Conservation (phyloP, 306 rosid genomes). For the Vachellia pachyceras region DNA sequence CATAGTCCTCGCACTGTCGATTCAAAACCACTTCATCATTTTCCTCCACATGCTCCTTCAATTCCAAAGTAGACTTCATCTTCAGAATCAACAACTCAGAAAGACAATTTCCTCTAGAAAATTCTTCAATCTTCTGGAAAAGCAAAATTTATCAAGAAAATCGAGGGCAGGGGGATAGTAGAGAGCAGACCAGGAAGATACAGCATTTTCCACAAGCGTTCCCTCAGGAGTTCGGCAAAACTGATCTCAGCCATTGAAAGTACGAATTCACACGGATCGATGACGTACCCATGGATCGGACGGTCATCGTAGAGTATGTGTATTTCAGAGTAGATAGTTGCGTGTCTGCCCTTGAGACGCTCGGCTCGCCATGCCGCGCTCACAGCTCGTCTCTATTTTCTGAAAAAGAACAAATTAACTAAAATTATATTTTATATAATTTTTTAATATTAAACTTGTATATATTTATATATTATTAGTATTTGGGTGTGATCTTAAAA, state of each 20-base stretch:
- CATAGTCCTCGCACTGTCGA: constrained; percentile 47
- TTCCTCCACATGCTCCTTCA: constrained; percentile 56
- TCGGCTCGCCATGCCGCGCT: constrained; percentile 42
- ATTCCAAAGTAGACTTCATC: constrained; percentile 68
- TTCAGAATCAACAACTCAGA: constrained; percentile 27
- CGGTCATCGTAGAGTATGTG: constrained; percentile 46
- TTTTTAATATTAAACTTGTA: no score
- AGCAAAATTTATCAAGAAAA: constrained; percentile 34
- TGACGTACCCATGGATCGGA: constrained; percentile 65
- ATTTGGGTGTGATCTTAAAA: no score
- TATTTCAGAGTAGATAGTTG: constrained; percentile 37
- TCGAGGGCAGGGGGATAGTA: constrained; percentile 29
- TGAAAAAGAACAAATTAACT: no score
- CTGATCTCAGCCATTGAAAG: constrained; percentile 65
- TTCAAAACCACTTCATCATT: constrained; percentile 43
- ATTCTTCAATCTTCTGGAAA: not conserved
- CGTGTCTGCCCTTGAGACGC: constrained; percentile 50
- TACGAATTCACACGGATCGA: constrained; percentile 52
- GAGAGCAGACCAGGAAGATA: constrained; percentile 35
- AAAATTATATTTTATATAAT: no score
- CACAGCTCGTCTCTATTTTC: no score
- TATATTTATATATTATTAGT: no score
- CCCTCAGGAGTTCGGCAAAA: constrained; percentile 66
- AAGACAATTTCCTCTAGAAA: constrained; percentile 18
- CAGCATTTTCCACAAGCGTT: constrained; percentile 58